phyloP scores from a whole-genome alignment of 2,329 filamentous ascomycete species.

The Botrytis pseudocinerea region DNA sequence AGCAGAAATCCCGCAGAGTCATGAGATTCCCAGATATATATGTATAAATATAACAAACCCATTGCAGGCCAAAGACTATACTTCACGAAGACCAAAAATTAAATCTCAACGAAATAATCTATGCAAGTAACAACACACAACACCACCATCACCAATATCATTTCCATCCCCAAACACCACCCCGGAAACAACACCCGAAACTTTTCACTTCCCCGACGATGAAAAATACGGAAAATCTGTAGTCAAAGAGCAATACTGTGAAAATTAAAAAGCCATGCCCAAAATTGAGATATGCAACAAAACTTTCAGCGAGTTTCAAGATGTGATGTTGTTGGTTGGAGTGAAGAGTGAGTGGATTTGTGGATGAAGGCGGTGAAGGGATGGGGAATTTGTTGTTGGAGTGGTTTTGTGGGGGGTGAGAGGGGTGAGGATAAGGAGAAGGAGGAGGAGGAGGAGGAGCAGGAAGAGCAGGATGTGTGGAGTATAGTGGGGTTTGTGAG shows the following conservation, averaged over 20 bases:
- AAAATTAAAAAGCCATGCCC: background rate
- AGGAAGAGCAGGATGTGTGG: too few species aligned
- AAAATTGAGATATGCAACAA: constrained; percentile 3
- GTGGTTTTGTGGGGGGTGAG: background rate
- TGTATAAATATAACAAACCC: background rate
- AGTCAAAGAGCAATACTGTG: background rate
- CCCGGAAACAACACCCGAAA: background rate
- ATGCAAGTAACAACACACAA: background rate
- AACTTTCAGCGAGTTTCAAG: background rate
- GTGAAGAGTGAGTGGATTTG: background rate
- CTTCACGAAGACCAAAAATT: background rate
- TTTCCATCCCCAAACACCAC: background rate
- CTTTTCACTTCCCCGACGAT: background rate
- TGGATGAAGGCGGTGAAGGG: background rate
- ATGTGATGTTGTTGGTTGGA: background rate
- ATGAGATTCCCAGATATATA: background rate
- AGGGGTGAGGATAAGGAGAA: background rate
- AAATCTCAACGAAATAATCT: background rate
- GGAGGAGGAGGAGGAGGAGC: too few species aligned
- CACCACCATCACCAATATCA: background rate
- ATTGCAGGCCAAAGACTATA: background rate
- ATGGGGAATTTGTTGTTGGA: background rate
- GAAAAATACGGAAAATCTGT: accelerated
- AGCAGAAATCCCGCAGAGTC: background rate
- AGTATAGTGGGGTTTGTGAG: too few species aligned